phyloP scores from a whole-genome alignment of 2,329 filamentous ascomycete genomes.

The Curvularia spicifera region DNA sequence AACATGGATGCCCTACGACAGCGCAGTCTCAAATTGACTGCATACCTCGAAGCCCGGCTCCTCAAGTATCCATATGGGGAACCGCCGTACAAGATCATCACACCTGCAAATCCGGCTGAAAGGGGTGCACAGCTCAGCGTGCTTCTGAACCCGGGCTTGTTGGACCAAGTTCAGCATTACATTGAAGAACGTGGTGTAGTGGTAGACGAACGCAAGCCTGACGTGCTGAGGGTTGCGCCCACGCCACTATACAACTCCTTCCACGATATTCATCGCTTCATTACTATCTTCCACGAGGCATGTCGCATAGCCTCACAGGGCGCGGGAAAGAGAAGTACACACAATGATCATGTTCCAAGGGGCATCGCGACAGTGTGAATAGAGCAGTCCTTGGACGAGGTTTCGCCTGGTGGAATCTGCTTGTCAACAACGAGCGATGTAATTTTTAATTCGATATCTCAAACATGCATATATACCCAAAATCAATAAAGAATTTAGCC shows the following conservation, averaged over 20 bases:
- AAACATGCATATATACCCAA: conserved; percentile 21
- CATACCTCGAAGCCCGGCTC: conserved; percentile 69
- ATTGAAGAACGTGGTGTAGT: conserved; percentile 74
- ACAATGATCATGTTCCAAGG: conserved; percentile 9
- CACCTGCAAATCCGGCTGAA: conserved; percentile 70
- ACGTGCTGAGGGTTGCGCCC: conserved; percentile 83
- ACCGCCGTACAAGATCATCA: conserved; percentile 64
- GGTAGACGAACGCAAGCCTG: conserved; percentile 82
- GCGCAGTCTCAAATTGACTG: conserved; percentile 76
- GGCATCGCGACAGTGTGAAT: conserved; percentile 23
- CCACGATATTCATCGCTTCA: conserved; percentile 65
- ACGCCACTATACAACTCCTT: conserved; percentile 85
- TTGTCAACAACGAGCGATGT: conserved; percentile 4
- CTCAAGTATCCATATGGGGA: conserved; percentile 27
- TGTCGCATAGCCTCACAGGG: conserved; percentile 49
- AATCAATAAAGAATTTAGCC: conserved; percentile 4
- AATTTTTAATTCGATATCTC: conserved; percentile 9
- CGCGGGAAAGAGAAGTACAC: neutral
- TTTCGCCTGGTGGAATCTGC: conserved; percentile 1
- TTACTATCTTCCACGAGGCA: conserved; percentile 58
- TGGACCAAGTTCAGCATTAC: conserved; percentile 70
- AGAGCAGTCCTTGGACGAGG: neutral
- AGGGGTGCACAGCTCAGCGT: conserved; percentile 82
- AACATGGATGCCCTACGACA: conserved; percentile 70
- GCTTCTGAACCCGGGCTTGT: conserved; percentile 68